Evolutionary conservation across 305 asterid genomes (phyloP).

Genomic region (Ajuga reptans): DNA sequence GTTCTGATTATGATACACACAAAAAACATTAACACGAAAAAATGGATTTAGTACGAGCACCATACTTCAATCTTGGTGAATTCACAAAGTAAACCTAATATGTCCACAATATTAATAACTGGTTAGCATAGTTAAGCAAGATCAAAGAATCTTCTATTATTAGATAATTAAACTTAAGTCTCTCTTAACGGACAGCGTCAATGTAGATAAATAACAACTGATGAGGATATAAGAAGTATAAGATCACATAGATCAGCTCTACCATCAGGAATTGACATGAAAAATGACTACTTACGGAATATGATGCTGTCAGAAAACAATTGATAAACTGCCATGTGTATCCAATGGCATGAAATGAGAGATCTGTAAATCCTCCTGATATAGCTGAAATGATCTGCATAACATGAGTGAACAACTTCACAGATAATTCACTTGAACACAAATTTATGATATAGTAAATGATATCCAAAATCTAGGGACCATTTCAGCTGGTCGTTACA

Average conservation of each 20-base stretch:
- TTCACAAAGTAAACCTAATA: too few species aligned
- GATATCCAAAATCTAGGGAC: background rate
- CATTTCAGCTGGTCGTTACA: background rate
- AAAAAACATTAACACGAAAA: background rate
- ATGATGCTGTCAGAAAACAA: constrained; percentile 85
- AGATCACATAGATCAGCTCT: constrained; percentile 1
- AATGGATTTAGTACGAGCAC: background rate
- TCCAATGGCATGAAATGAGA: constrained; percentile 71
- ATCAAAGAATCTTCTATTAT: background rate
- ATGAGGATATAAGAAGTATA: background rate
- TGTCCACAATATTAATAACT: too few species aligned
- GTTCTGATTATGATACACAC: background rate
- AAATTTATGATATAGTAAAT: background rate
- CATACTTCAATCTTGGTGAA: background rate
- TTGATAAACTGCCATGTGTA: constrained; percentile 84
- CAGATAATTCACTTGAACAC: background rate
- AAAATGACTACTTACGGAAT: constrained; percentile 55
- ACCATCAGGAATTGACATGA: background rate
- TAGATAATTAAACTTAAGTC: background rate
- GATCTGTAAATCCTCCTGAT: constrained; percentile 86
- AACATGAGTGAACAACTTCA: constrained; percentile 11
- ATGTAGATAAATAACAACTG: background rate
- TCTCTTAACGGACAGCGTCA: background rate
- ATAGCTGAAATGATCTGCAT: constrained; percentile 88
- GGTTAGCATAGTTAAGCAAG: background rate